Conservation (phyloP, 257 asterid genomes). For the Solanum commersonii region DNA sequence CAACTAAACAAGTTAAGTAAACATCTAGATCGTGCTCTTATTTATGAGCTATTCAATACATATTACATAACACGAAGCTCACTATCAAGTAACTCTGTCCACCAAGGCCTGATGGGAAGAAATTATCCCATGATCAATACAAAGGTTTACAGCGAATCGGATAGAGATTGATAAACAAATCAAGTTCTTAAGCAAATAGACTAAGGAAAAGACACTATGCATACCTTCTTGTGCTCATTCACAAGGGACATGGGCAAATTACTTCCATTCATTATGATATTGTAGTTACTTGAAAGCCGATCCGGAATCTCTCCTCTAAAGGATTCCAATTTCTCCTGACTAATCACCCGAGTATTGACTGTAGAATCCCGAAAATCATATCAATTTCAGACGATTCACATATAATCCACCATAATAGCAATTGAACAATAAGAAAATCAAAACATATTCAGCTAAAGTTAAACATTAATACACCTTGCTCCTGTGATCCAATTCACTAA, state of each 20-base stretch:
- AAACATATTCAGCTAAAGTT: neutral
- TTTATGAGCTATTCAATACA: too few relatives aligned
- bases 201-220: neutral
- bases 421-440: neutral
- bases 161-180: neutral
- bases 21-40: neutral
- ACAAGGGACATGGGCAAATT: constrained; percentile 14
- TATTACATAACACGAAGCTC: too few relatives aligned
- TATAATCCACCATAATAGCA: neutral
- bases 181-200: neutral
- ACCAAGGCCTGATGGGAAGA: too few relatives aligned
- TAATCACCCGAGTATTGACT: constrained; percentile 79
- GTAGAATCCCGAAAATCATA: neutral
- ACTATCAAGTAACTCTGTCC: neutral
- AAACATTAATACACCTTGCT: too few relatives aligned
- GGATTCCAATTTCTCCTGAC: constrained; percentile 67
- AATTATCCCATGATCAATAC: neutral
- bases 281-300: constrained; percentile 73
- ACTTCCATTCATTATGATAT: constrained; percentile 70
- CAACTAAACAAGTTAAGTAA: neutral
- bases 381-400: neutral
- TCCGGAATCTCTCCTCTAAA: constrained; percentile 70
- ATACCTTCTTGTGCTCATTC: constrained; percentile 55
- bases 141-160: neutral
- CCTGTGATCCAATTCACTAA: neutral